phyloP scores from a whole-genome alignment of 495 filamentous ascomycete species.

The Copromyces sp. region DNA sequence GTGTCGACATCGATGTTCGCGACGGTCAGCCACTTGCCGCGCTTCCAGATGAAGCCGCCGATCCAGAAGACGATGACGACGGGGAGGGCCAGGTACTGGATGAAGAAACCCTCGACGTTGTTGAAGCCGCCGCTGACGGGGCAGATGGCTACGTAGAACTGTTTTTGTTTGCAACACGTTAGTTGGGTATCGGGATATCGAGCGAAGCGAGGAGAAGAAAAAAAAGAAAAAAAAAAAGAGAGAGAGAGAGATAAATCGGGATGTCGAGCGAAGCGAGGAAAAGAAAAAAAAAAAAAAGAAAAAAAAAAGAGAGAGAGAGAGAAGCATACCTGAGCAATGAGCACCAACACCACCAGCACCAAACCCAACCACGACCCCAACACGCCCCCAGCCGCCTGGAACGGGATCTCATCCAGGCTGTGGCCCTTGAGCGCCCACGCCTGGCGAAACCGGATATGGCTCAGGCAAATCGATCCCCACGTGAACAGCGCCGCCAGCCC shows the following conservation, averaged over 20 bases:
- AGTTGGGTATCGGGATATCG: constrained; percentile 8
- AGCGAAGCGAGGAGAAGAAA: not conserved
- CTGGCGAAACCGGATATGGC: constrained; percentile 54
- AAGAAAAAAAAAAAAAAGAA: not conserved
- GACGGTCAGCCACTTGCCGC: constrained; percentile 42
- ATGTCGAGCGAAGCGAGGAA: not conserved
- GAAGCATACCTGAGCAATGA: constrained; percentile 50
- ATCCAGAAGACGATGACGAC: constrained; percentile 73
- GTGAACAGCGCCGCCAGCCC: constrained; percentile 62
- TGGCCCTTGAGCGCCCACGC: constrained; percentile 57
- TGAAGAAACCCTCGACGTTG: constrained; percentile 62
- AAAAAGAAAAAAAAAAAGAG: rapidly evolving
- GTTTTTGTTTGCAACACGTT: not conserved
- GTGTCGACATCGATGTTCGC: constrained; percentile 54
- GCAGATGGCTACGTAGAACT: constrained; percentile 44
- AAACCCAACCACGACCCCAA: constrained; percentile 59
- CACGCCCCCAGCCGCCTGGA: constrained; percentile 53
- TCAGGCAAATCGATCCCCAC: constrained; percentile 64
- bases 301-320: not conserved
- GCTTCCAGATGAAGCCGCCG: constrained; percentile 51
- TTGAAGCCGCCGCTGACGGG: constrained; percentile 29
- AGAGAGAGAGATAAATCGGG: too few relatives aligned
- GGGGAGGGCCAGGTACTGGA: constrained; percentile 69
- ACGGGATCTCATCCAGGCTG: constrained; percentile 61
- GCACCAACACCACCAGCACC: constrained; percentile 45